Evolutionary conservation across 2,329 filamentous ascomycete species (phyloP).

Genomic region (Chaetomiaceae sp.): DNA sequence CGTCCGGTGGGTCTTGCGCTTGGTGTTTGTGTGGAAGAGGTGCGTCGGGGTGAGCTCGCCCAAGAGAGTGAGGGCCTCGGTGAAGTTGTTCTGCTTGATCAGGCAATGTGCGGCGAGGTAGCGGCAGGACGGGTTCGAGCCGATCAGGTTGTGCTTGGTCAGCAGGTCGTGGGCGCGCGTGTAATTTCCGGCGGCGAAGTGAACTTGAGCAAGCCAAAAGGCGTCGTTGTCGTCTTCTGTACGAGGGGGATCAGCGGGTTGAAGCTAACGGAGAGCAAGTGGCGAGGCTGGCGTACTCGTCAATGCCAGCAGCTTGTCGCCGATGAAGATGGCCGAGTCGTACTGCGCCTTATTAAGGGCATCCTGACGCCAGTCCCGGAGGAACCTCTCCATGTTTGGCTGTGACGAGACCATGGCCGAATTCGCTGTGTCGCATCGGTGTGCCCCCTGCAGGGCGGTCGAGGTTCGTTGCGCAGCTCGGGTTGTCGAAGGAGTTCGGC

Average conservation of each 20-base stretch:
- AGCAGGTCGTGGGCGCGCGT: conserved; percentile 85
- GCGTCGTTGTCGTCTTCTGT: conserved; percentile 88
- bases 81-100: conserved; percentile 85
- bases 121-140: conserved; percentile 77
- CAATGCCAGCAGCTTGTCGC: conserved; percentile 91
- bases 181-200: conserved; percentile 94
- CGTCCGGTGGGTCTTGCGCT: conserved; percentile 60
- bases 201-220: conserved; percentile 96
- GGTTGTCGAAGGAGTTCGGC: too few species aligned
- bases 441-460: not conserved
- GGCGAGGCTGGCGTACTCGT: conserved; percentile 60
- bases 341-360: conserved; percentile 94
- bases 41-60: conserved; percentile 94
- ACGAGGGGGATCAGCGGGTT: conserved; percentile 1
- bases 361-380: conserved; percentile 92
- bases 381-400: conserved; percentile 76
- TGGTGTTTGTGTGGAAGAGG: conserved; percentile 63
- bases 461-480: not conserved
- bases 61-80: conserved; percentile 79
- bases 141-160: conserved; percentile 74
- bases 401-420: conserved; percentile 23
- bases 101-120: conserved; percentile 93
- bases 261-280: not conserved
- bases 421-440: conserved; percentile 7
- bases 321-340: conserved; percentile 93